Percentiles rank a stretch among this genome's conserved stretches.
Evolutionary conservation across 2,329 filamentous ascomycete genomes (phyloP).

Genomic region (Pestalotiopsis sp.): DNA sequence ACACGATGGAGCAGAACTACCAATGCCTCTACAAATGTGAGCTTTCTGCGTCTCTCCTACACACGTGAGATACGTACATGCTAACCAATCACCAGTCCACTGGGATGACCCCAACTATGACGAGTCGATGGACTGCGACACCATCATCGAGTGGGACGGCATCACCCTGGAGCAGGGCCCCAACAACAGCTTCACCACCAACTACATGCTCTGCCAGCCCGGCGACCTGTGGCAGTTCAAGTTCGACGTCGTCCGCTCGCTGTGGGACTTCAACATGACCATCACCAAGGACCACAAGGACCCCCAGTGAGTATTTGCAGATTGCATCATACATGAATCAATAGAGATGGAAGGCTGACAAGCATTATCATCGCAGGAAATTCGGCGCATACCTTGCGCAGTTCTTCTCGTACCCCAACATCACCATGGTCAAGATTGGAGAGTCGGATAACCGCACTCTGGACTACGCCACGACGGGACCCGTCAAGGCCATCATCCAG

Average conservation of each 20-base stretch:
- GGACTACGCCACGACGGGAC: neutral
- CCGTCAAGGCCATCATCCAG: slow-evolving; percentile 10
- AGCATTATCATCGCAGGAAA: neutral
- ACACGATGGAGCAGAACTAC: neutral
- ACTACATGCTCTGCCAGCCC: slow-evolving; percentile 16
- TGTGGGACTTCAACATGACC: slow-evolving; percentile 14
- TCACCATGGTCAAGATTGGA: slow-evolving; percentile 8
- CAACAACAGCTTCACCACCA: slow-evolving; percentile 24
- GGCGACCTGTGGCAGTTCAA: slow-evolving; percentile 15
- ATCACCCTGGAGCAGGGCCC: slow-evolving; percentile 26
- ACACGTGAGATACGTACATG: neutral
- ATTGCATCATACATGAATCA: neutral
- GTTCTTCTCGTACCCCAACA: slow-evolving; percentile 13
- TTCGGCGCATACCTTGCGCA: neutral
- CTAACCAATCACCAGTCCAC: slow-evolving; percentile 5
- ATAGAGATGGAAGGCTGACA: neutral
- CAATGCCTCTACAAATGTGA: slow-evolving; percentile 15
- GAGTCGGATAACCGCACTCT: slow-evolving; percentile 10
- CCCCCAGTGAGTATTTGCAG: slow-evolving; percentile 2
- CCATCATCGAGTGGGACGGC: slow-evolving; percentile 29
- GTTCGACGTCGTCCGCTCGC: neutral
- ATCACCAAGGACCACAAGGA: slow-evolving; percentile 11
- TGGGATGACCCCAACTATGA: slow-evolving; percentile 19
- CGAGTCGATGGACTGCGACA: slow-evolving; percentile 18
- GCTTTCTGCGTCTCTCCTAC: neutral